A percentile compares a stretch with the other conserved stretches of the same genome.
Evolutionary conservation across 768 basidiomycete genomes (phyloP).

Genomic region (Boletus sp.): DNA sequence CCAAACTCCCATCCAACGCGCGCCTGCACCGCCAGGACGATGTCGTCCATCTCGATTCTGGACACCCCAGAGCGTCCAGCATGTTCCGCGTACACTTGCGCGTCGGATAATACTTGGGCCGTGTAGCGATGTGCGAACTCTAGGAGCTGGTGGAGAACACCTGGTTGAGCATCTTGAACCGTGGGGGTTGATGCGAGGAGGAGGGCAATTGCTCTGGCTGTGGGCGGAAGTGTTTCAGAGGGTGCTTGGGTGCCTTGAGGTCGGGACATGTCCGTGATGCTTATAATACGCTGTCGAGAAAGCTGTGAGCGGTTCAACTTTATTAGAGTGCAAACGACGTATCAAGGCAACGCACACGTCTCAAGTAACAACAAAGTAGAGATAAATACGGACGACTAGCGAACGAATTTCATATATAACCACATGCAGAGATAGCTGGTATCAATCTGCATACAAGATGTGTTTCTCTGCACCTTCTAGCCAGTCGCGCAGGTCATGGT

Average conservation of each 20-base stretch:
- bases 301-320: neutral
- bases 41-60: conserved; percentile 81
- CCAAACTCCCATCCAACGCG: conserved; percentile 93
- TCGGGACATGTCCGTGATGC: conserved; percentile 37
- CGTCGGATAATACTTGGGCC: conserved; percentile 78
- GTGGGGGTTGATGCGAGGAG: conserved; percentile 80
- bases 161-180: conserved; percentile 83
- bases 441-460: conserved; percentile 74
- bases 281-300: neutral
- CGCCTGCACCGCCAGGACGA: conserved; percentile 78
- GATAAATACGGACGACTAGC: conserved; percentile 7
- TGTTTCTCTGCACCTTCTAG: conserved; percentile 78
- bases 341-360: neutral
- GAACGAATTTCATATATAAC: conserved; percentile 28
- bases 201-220: conserved; percentile 79
- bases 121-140: conserved; percentile 87
- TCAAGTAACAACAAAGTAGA: neutral
- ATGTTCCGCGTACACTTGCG: conserved; percentile 84
- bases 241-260: conserved; percentile 29
- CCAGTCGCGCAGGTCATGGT: conserved; percentile 68
- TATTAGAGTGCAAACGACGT: conserved; percentile 10
- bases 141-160: conserved; percentile 80
- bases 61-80: conserved; percentile 59
- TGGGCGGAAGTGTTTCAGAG: conserved; percentile 74
- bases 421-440: conserved; percentile 6